phyloP scores from a whole-genome alignment of 768 basidiomycete genomes.

The Kwoniella botswanensis region DNA sequence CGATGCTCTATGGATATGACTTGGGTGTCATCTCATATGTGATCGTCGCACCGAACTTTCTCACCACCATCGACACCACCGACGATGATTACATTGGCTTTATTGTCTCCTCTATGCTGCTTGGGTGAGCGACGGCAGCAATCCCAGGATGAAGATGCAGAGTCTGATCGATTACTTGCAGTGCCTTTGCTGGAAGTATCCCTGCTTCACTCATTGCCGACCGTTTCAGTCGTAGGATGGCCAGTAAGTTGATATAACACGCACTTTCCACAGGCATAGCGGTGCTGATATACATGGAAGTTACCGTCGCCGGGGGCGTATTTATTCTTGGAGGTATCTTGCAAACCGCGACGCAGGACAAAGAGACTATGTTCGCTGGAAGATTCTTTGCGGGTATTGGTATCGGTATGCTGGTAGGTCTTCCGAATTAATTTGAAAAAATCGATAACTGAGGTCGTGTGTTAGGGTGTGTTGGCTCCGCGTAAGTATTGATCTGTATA shows the following conservation, averaged over 20 bases:
- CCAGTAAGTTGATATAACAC: slow-evolving; percentile 1
- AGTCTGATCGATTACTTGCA: slow-evolving; percentile 33
- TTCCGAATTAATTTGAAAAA: slow-evolving; percentile 65
- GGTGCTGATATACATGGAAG: slow-evolving; percentile 7
- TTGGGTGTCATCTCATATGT: slow-evolving; percentile 55
- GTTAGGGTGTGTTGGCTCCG: slow-evolving; percentile 47
- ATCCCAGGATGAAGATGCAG: slow-evolving; percentile 1
- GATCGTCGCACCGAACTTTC: slow-evolving; percentile 47
- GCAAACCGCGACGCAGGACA: slow-evolving; percentile 35
- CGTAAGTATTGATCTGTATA: slow-evolving; percentile 55
- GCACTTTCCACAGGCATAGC: slow-evolving; percentile 59
- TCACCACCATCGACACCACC: slow-evolving; percentile 23
- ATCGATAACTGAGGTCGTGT: slow-evolving; percentile 67
- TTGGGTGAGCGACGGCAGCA: slow-evolving; percentile 29
- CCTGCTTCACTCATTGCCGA: slow-evolving; percentile 62
- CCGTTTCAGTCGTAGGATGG: slow-evolving; percentile 25
- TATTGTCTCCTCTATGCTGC: slow-evolving; percentile 49
- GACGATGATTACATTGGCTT: slow-evolving; percentile 48
- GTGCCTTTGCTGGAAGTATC: slow-evolving; percentile 48
- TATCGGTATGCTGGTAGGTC: slow-evolving; percentile 29
- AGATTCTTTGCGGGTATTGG: slow-evolving; percentile 59
- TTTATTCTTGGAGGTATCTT: slow-evolving; percentile 35
- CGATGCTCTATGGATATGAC: slow-evolving; percentile 51
- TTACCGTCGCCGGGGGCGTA: slow-evolving; percentile 17
- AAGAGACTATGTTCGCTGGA: slow-evolving; percentile 39